Evolutionary conservation across 2,329 filamentous ascomycete genomes (phyloP).

Genomic region (Aplosporella prunicola): DNA sequence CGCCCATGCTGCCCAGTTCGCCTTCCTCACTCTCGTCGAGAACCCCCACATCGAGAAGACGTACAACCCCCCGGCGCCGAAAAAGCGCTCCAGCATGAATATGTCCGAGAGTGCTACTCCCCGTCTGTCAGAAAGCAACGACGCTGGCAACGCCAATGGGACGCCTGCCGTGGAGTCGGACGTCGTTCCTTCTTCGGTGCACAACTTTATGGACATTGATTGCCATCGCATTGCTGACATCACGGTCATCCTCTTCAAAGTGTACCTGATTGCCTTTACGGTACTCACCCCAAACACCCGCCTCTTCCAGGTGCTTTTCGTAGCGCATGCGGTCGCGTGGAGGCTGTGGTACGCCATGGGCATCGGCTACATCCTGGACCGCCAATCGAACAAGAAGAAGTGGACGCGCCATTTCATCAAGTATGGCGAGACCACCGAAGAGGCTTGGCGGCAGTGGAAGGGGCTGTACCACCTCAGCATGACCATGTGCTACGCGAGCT

Average conservation of each 20-base stretch:
- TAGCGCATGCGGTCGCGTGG: conserved; percentile 71
- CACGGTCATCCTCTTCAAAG: conserved; percentile 64
- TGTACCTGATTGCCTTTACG: conserved; percentile 66
- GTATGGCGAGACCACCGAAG: conserved; percentile 78
- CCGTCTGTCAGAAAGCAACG: conserved; percentile 27
- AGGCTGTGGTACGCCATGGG: conserved; percentile 87
- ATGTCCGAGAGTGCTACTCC: conserved; percentile 14
- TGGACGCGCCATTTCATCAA: conserved; percentile 98
- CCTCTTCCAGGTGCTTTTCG: conserved; percentile 67
- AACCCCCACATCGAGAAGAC: conserved; percentile 97
- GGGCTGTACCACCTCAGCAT: conserved; percentile 89
- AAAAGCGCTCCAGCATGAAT: conserved; percentile 40
- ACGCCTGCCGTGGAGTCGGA: conserved; percentile 32
- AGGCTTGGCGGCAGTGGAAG: conserved; percentile 98
- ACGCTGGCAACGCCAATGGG: conserved; percentile 28
- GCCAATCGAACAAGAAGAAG: conserved; percentile 80
- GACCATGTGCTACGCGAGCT: conserved; percentile 79
- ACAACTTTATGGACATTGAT: conserved; percentile 84
- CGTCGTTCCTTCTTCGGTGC: conserved; percentile 56
- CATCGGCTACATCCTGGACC: conserved; percentile 72
- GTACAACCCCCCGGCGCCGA: conserved; percentile 80
- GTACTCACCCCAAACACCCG: conserved; percentile 68
- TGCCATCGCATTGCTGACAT: conserved; percentile 80
- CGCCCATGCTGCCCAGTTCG: conserved; percentile 88
- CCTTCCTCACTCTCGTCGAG: conserved; percentile 83